Evolutionary conservation across 768 basidiomycete species (phyloP).

Genomic region (Cystoderma amianthinum): DNA sequence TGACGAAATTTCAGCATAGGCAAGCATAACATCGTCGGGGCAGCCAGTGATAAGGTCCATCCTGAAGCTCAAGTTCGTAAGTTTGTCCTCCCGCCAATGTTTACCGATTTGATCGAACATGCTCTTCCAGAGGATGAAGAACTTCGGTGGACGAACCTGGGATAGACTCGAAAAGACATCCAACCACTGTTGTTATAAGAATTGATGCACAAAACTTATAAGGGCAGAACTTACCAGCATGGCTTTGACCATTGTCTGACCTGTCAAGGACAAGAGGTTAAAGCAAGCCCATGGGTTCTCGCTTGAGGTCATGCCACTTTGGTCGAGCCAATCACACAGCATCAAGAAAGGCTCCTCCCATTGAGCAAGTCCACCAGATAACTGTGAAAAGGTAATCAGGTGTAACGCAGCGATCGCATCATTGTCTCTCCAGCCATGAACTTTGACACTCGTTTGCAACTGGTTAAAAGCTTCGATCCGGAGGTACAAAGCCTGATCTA

Average conservation of each 20-base stretch:
- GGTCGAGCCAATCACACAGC: constrained; percentile 70
- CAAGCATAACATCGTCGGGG: constrained; percentile 72
- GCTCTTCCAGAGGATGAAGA: constrained; percentile 57
- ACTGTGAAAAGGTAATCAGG: constrained; percentile 65
- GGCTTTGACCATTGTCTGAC: constrained; percentile 58
- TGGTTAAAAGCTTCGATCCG: constrained; percentile 64
- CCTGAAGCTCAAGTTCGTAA: constrained; percentile 35
- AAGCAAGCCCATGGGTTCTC: constrained; percentile 60
- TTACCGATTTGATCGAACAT: constrained; percentile 48
- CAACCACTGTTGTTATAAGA: constrained; percentile 50
- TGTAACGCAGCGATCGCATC: constrained; percentile 79
- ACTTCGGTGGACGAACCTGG: constrained; percentile 53
- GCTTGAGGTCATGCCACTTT: constrained; percentile 54
- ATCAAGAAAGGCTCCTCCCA: constrained; percentile 69
- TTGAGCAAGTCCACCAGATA: constrained; percentile 60
- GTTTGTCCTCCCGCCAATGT: constrained; percentile 31
- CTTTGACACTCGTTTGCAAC: constrained; percentile 46
- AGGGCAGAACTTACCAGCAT: constrained; percentile 52
- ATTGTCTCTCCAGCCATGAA: constrained; percentile 51
- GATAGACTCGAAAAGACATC: constrained; percentile 71
- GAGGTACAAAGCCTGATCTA: constrained; percentile 58
- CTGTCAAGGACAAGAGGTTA: constrained; percentile 43
- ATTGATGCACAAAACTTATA: constrained; percentile 1
- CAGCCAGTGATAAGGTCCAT: constrained; percentile 73
- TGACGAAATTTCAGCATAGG: constrained; percentile 66